Percentiles rank a stretch among this genome's conserved stretches.
phyloP scores from a whole-genome alignment of 225 moss, liverwort and hornwort genomes.

The Anthoceros angustus region DNA sequence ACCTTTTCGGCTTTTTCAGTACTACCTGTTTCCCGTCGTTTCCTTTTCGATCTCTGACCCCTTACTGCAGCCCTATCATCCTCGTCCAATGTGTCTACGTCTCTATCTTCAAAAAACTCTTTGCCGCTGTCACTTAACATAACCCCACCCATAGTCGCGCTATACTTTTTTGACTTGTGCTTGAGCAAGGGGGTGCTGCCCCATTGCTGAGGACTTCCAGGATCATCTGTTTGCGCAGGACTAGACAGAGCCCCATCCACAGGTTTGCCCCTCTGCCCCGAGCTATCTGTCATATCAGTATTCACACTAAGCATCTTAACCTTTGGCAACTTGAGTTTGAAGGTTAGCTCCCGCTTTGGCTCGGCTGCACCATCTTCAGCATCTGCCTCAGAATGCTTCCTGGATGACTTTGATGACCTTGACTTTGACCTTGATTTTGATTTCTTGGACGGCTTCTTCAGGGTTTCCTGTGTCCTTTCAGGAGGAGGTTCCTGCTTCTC shows the following conservation, averaged over 20 bases:
- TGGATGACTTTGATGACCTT: background rate
- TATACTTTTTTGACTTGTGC: background rate
- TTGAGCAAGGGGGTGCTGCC: background rate
- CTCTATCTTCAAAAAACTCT: background rate
- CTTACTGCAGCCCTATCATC: background rate
- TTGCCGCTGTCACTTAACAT: background rate
- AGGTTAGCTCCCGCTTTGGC: background rate
- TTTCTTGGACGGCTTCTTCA: constrained; percentile 26
- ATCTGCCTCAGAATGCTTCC: background rate
- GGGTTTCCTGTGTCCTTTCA: constrained; percentile 17
- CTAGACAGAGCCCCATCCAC: background rate
- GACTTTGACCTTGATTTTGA: background rate
- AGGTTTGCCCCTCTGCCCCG: background rate
- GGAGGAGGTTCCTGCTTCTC: constrained; percentile 38
- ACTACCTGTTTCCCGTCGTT: background rate
- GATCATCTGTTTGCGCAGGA: background rate
- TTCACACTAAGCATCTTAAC: background rate
- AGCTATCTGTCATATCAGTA: background rate
- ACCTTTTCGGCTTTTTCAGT: background rate
- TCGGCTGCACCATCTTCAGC: background rate
- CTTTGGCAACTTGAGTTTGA: background rate
- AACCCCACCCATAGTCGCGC: background rate
- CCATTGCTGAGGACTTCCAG: background rate
- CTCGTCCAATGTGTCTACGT: background rate
- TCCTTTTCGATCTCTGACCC: constrained; percentile 1